These are phyloP conservation scores for Phyllosticta citriasiana DNA, from an alignment of 2,329 filamentous ascomycete species.

Conservation along the genomic window DNA sequence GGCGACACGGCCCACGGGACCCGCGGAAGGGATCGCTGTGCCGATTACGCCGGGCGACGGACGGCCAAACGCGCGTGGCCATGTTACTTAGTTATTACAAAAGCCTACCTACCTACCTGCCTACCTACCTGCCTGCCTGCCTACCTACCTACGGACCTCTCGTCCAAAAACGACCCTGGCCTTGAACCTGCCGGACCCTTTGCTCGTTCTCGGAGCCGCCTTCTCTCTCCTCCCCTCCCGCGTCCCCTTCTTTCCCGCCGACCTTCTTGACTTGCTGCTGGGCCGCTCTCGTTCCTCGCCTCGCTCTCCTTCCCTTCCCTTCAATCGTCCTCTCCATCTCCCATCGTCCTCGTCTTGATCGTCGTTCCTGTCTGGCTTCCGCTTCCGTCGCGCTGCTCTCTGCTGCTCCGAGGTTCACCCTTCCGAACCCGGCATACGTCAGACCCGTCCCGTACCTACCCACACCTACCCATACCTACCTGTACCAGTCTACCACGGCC, in stretches of 20 bases:
- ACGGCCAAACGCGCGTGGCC: background rate
- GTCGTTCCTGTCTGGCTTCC: background rate
- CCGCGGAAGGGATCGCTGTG: constrained; percentile 8
- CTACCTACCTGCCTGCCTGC: background rate
- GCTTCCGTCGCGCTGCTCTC: background rate
- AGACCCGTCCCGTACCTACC: background rate
- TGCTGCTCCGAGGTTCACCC: background rate
- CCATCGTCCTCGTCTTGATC: background rate
- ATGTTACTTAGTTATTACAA: constrained; percentile 2
- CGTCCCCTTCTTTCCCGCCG: background rate
- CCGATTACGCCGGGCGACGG: background rate
- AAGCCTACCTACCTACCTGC: background rate
- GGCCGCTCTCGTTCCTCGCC: background rate
- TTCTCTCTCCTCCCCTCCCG: background rate
- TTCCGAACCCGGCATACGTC: background rate
- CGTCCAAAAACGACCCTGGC: background rate
- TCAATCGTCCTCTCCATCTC: background rate
- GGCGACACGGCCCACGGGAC: constrained; percentile 1
- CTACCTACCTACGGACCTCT: background rate
- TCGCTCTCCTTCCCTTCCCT: background rate
- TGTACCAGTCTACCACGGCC: background rate
- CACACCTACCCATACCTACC: background rate
- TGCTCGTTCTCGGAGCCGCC: background rate
- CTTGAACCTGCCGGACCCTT: background rate
- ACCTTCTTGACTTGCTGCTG: background rate